phyloP scores from a whole-genome alignment of 2,329 filamentous ascomycete genomes.

The Talaromyces atroroseus region DNA sequence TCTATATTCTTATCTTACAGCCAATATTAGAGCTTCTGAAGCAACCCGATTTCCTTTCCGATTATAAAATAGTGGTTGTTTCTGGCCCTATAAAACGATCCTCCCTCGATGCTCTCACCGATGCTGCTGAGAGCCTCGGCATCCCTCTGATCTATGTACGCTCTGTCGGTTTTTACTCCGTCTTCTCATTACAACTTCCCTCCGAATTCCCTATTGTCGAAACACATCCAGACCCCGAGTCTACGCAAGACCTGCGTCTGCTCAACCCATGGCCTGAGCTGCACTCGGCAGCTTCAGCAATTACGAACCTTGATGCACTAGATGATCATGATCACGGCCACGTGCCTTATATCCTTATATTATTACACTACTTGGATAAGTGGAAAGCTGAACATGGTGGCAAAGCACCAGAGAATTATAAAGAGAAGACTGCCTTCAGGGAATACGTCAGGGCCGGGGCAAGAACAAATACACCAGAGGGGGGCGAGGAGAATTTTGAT shows the following conservation, averaged over 20 bases:
- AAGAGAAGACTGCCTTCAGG: constrained; percentile 80
- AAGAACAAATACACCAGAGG: constrained; percentile 69
- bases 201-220: constrained; percentile 87
- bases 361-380: constrained; percentile 73
- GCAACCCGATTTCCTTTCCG: constrained; percentile 33
- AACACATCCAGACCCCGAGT: constrained; percentile 84
- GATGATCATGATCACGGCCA: constrained; percentile 82
- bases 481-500: constrained; percentile 94
- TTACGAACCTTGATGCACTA: constrained; percentile 62
- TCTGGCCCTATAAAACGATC: constrained; percentile 54
- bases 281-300: constrained; percentile 57
- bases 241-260: constrained; percentile 78
- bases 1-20: constrained; percentile 19
- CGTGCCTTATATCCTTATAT: constrained; percentile 75
- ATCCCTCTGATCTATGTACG: constrained; percentile 78
- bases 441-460: constrained; percentile 61
- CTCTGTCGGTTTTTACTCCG: constrained; percentile 87
- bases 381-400: constrained; percentile 72
- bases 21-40: constrained; percentile 34
- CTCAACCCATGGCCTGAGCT: constrained; percentile 83
- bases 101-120: constrained; percentile 47
- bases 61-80: constrained; percentile 58
- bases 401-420: constrained; percentile 65
- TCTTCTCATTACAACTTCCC: constrained; percentile 73
- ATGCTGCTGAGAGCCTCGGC: constrained; percentile 50